Percentiles rank a stretch among this genome's conserved stretches.
phyloP scores from a whole-genome alignment of 129 eudicot species.

The Apium graveolens region DNA sequence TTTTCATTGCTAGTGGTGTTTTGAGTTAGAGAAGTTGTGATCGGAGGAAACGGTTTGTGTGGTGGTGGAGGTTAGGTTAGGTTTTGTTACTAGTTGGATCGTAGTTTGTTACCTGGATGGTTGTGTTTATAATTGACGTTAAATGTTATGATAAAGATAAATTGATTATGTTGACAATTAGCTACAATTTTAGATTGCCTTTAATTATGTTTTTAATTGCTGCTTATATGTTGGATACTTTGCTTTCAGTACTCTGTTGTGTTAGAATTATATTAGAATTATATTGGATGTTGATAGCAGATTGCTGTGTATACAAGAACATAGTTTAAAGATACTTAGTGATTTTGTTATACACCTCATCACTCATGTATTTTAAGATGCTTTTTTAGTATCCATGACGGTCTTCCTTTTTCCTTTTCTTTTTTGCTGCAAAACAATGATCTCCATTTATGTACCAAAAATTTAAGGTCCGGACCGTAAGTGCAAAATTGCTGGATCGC shows the following conservation, averaged over 20 bases:
- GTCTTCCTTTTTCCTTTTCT: neutral
- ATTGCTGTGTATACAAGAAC: neutral
- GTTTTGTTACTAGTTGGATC: neutral
- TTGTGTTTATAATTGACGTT: neutral
- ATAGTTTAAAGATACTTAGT: neutral
- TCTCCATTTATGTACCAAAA: too few species aligned
- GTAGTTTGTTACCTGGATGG: neutral
- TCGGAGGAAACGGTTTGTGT: too few species aligned
- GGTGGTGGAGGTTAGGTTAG: neutral
- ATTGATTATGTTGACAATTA: neutral
- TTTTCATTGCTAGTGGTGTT: slow-evolving; percentile 72
- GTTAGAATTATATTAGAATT: too few species aligned
- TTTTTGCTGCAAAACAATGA: too few species aligned
- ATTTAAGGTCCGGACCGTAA: neutral
- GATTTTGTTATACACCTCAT: neutral
- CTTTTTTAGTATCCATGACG: too few species aligned
- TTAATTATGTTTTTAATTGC: too few species aligned
- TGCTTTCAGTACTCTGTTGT: too few species aligned
- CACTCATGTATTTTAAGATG: too few species aligned
- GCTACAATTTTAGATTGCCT: neutral
- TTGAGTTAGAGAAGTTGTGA: slow-evolving; percentile 19
- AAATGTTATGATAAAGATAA: neutral
- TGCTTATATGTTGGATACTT: too few species aligned
- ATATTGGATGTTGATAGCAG: too few species aligned
- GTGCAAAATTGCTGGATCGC: neutral